These are phyloP conservation scores for Symbiodinium natans DNA, from an alignment of 73 alveolate genomes.

Conservation along the genomic window DNA sequence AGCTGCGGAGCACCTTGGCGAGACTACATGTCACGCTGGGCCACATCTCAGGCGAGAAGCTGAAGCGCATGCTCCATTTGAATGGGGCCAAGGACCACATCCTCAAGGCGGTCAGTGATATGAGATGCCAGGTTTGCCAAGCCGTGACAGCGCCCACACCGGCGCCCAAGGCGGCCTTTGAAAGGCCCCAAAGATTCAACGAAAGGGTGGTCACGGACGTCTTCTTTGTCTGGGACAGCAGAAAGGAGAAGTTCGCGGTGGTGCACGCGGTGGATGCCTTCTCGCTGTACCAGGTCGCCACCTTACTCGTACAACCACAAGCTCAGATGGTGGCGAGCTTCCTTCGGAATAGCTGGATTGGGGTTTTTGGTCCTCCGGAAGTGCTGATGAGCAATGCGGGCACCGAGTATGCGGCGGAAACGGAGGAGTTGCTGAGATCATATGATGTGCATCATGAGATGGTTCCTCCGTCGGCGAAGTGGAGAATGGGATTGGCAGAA, in stretches of 20 bases:
- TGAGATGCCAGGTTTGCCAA: not conserved
- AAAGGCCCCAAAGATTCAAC: not conserved
- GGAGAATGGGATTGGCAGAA: slow-evolving; percentile 7
- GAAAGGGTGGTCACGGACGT: not conserved
- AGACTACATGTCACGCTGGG: not conserved
- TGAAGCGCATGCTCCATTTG: not conserved
- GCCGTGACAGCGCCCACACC: not conserved
- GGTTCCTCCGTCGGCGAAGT: slow-evolving; percentile 1
- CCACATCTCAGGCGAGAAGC: not conserved
- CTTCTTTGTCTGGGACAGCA: not conserved
- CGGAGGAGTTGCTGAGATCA: not conserved
- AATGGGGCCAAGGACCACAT: not conserved
- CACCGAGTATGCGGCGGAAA: not conserved
- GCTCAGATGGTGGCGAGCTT: no score
- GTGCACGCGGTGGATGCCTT: not conserved
- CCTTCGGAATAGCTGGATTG: no score
- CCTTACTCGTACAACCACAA: no score
- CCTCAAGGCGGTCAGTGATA: not conserved
- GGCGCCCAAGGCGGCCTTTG: not conserved
- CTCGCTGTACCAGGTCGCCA: not conserved
- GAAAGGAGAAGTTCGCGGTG: not conserved
- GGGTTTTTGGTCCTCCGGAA: not conserved
- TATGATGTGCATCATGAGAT: not conserved
- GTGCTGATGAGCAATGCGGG: not conserved
- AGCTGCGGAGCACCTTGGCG: not conserved